Base-by-base conservation (phyloP, 176 grass and related monocot species). In the Musa troglodytarum region DNA sequence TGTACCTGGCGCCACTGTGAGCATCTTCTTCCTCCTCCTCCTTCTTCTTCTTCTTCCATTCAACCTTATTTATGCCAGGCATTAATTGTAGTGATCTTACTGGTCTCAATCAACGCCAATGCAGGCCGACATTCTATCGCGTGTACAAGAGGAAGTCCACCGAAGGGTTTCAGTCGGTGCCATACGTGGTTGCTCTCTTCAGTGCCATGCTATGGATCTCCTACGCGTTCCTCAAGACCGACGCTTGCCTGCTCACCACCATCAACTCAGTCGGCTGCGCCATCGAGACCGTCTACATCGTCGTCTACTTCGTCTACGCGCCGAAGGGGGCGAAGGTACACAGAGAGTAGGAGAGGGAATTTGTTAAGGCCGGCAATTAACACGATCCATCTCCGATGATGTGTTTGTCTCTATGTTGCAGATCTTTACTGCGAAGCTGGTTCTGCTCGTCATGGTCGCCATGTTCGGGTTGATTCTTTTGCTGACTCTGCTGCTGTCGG, bases 201-300 rank as follows among this genome's bases (percentile, higher is more conserved):
- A 93, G 93, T 73, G 89, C 90, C 68, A 85, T 85, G 90, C 80
- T 97, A 29, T 97, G 93, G 93, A 97, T 93, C 72, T 87, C 83
- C 76, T 97, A 97, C 76, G 93, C 90, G 11, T 54, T 88, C 51
- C 10, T 92, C 52, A 97, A 97, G 78, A 69, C 90, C 63, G 82
- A 92, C 25, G 24, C 87, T n/a, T 72, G 15, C 78, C 85, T 96
- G 10, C 85, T 96, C 10, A 49, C 92, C 21, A 90, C 89, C 79
- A 90, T 96, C 85, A 92, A 96, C 62, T 83, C 79, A 74, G 34
- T 92, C 1, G 93, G 93, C 12, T 90, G 89, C 65, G 79, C 77
- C 50, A 90, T 96, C 64, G 85, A 88, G 83, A 75, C 79, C 0
- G 15, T n/a, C 4, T 96, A 96, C 85, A 68, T 96, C 53, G 77